phyloP scores from a whole-genome alignment of 768 basidiomycete genomes.

The Suillus subluteus region DNA sequence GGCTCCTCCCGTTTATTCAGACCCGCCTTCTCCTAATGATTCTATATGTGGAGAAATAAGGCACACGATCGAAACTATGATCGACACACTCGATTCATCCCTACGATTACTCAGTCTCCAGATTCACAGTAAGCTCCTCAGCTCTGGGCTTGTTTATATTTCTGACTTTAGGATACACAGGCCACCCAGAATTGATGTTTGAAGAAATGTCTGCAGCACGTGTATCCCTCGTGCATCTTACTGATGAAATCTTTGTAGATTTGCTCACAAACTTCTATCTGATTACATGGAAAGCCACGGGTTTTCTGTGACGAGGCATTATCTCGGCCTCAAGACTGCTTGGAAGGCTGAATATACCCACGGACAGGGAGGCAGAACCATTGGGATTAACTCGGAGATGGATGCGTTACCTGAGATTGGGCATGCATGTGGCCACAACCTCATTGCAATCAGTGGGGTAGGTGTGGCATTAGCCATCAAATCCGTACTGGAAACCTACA shows the following conservation, averaged over 20 bases:
- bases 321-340: conserved; percentile 73
- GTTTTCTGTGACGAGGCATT: conserved; percentile 71
- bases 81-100: conserved; percentile 54
- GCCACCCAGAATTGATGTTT: conserved; percentile 68
- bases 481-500: conserved; percentile 63
- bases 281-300: conserved; percentile 68
- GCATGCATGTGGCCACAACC: conserved; percentile 80
- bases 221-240: conserved; percentile 9
- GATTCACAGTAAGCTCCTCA: conserved; percentile 62
- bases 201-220: conserved; percentile 57
- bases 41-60: conserved; percentile 41
- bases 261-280: conserved; percentile 72
- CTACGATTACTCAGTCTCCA: conserved; percentile 68
- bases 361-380: conserved; percentile 60
- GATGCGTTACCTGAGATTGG: conserved; percentile 57
- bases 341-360: conserved; percentile 76
- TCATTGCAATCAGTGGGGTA: conserved; percentile 79
- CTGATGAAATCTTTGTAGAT: conserved; percentile 42
- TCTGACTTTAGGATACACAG: conserved; percentile 35
- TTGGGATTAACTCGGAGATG: conserved; percentile 86
- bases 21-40: conserved; percentile 16
- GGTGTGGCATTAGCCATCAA: conserved; percentile 76
- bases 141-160: conserved; percentile 14
- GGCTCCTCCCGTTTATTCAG: conserved; percentile 47
- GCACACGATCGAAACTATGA: conserved; percentile 52